Evolutionary conservation across 768 basidiomycete species (phyloP).

Genomic region (Tylopilus vinaceipallidus): DNA sequence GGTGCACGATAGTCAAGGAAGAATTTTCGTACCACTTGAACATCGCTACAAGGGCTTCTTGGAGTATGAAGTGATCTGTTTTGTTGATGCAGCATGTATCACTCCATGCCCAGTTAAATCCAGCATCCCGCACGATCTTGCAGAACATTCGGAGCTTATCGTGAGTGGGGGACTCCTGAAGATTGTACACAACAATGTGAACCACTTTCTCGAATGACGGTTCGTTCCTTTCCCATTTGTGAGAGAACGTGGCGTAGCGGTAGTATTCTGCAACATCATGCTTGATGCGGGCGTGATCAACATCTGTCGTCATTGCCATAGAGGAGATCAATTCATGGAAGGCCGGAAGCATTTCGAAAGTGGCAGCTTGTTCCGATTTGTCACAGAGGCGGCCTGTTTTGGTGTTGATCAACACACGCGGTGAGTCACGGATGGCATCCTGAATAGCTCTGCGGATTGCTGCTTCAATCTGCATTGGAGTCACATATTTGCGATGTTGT

Average conservation of each 20-base stretch:
- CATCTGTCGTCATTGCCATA: constrained; percentile 10
- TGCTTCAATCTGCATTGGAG: neutral
- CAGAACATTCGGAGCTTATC: no score
- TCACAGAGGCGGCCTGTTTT: constrained; percentile 5
- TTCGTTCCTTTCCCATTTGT: constrained; percentile 10
- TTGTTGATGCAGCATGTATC: constrained; percentile 8
- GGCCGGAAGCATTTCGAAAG: constrained; percentile 4
- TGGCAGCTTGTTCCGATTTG: neutral
- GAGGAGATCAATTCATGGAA: constrained; percentile 14
- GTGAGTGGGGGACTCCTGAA: constrained; percentile 2
- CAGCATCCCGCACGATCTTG: neutral
- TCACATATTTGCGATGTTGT: neutral
- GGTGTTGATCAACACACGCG: constrained; percentile 11
- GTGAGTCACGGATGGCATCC: constrained; percentile 3
- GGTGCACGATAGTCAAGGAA: no score
- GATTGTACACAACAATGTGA: constrained; percentile 3
- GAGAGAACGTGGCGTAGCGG: constrained; percentile 11
- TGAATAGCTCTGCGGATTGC: constrained; percentile 1
- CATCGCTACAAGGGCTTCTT: neutral
- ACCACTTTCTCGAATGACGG: constrained; percentile 7
- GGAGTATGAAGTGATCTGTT: neutral
- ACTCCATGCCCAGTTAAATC: constrained; percentile 8
- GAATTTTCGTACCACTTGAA: no score
- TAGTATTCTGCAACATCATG: constrained; percentile 4
- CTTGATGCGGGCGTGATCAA: constrained; percentile 4